These are phyloP conservation scores for Phytophthora boehmeriae DNA, from an alignment of 352 stramenopile genomes.

Conservation along the genomic window DNA sequence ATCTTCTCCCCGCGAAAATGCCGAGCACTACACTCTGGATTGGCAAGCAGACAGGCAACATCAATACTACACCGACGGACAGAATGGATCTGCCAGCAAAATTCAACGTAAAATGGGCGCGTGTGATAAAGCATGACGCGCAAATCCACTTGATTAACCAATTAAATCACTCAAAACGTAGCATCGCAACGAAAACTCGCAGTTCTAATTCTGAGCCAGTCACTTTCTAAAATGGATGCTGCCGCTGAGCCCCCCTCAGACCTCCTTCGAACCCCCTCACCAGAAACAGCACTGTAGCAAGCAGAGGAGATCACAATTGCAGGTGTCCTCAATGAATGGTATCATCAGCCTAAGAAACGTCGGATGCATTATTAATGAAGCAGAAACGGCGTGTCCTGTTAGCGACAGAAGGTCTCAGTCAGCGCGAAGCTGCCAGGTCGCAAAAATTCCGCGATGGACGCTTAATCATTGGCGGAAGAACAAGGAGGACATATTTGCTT, in stretches of 20 bases:
- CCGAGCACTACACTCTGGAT: too few species aligned
- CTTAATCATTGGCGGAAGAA: not conserved
- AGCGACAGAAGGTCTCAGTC: not conserved
- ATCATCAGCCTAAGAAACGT: not conserved
- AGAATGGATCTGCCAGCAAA: not conserved
- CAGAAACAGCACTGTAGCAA: not conserved
- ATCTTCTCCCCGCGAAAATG: too few species aligned
- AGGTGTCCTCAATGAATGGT: not conserved
- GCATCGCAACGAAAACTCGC: not conserved
- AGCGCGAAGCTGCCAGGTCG: too few species aligned
- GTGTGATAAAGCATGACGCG: not conserved
- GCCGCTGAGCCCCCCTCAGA: not conserved
- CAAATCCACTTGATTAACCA: not conserved
- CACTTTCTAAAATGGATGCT: not conserved
- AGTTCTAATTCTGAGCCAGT: not conserved
- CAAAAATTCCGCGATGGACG: constrained; percentile 1
- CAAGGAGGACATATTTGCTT: not conserved
- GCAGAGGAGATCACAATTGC: not conserved
- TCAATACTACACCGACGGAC: not conserved
- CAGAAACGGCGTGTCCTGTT: not conserved
- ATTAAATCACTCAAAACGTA: not conserved
- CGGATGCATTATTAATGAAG: not conserved
- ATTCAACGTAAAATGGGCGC: constrained; percentile 1
- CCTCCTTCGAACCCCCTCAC: not conserved
- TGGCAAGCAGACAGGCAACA: too few species aligned